These are phyloP conservation scores for Tricholoma hemisulphureum DNA, from an alignment of 768 basidiomycete species.

Conservation along the genomic window DNA sequence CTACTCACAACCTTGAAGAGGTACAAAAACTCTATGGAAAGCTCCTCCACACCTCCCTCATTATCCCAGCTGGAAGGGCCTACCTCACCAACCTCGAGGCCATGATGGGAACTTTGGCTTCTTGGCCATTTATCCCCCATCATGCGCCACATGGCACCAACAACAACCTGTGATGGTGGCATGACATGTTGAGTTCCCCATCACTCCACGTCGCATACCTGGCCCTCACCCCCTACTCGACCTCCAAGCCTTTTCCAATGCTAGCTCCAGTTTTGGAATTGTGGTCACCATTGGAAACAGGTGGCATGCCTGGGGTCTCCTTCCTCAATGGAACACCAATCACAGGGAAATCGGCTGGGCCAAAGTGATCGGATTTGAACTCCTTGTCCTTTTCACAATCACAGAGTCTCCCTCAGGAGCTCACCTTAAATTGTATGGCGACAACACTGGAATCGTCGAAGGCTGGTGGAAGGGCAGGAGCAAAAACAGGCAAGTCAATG, in stretches of 20 bases:
- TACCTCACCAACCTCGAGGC: conserved; percentile 35
- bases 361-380: conserved; percentile 42
- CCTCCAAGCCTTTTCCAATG: conserved; percentile 21
- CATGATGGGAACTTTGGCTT: conserved; percentile 22
- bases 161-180: conserved; percentile 30
- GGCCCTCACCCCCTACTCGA: conserved; percentile 21
- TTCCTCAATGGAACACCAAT: conserved; percentile 28
- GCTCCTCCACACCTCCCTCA: no score
- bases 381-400: conserved; percentile 23
- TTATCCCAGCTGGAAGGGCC: conserved; percentile 27
- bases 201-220: conserved; percentile 22
- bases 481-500: not conserved
- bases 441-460: no score
- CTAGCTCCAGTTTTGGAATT: not conserved
- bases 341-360: conserved; percentile 45
- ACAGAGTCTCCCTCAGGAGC: no score
- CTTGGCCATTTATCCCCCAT: conserved; percentile 29
- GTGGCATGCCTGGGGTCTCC: conserved; percentile 35
- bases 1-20: conserved; percentile 26
- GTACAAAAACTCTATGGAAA: conserved; percentile 29
- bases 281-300: conserved; percentile 1
- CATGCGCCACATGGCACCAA: not conserved
- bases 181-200: conserved; percentile 3
- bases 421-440: not conserved
- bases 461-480: not conserved